Evolutionary conservation across 176 grass and related monocot genomes (phyloP), one percentile per base, ranked within the genome.

Genomic region (Musa beccarii): DNA sequence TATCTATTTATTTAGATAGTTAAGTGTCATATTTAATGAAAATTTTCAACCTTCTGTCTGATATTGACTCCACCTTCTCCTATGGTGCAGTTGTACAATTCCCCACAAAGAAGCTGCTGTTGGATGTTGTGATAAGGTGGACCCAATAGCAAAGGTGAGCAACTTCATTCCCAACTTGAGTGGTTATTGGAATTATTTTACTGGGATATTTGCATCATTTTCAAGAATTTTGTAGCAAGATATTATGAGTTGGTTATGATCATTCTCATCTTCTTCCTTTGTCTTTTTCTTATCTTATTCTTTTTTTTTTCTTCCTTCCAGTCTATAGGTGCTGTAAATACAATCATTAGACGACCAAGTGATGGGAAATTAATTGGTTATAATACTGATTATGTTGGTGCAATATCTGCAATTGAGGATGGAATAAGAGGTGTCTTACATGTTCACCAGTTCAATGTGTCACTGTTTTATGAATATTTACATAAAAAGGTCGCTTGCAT

Each of bases 361-460:
- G 74, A 99, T 66, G 90, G 95, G 14, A 99, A 92, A 72, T 88
- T 99, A 80, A 80, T 99, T 43, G 95, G 90, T 63, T 94, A 92
- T 79, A 99, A 99, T 80, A 99, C 95, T 63, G 95, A 99, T 73
- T 99, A 94, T 75, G 83, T 94, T 73, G 95, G 95, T 84, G 95
- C 95, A 83, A 94, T 99, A 79, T 99, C 95, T 74, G 95, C 95
- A 75, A 94, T 99, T 69, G 95, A 99, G 72, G 90, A 99, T 89
- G 95, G 95, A 83, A 87, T 99, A 84, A 87, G 88, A 92, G 90
- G 95, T 99, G 19, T 72, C 55, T 17, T 91, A 68, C 79, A 78
- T 63, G 23, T 77, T 63, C 67, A 51, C 16, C 67, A 83, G 29
- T 73, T 68, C 75, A 50, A 67, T 3, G 49, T 57, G 22, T 15